Conservation (phyloP, 352 stramenopile genomes). For the Phytophthora capsici region DNA sequence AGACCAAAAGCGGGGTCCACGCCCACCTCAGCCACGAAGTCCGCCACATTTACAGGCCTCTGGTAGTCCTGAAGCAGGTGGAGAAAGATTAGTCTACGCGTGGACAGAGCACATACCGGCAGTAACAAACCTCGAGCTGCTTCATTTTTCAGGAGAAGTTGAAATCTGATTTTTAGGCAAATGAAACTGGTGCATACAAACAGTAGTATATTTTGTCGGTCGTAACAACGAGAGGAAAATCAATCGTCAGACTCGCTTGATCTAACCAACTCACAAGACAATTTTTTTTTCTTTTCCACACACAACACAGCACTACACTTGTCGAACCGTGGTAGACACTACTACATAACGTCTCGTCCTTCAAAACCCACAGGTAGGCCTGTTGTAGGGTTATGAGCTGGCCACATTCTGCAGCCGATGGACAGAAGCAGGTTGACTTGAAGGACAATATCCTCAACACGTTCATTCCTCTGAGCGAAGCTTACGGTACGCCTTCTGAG, state of each 20-base stretch:
- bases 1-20: slow-evolving; percentile 66
- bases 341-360: not conserved
- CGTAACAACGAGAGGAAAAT: no score
- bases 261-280: no score
- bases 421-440: no score
- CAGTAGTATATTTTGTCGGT: not conserved
- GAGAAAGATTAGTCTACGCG: no score
- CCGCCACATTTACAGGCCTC: slow-evolving; percentile 40
- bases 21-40: slow-evolving; percentile 71
- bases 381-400: no score
- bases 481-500: slow-evolving; percentile 24
- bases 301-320: not conserved
- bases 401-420: not conserved
- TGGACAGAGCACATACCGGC: not conserved
- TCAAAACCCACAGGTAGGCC: no score
- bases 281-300: no score
- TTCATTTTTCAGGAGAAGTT: slow-evolving; percentile 24
- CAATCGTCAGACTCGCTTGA: no score
- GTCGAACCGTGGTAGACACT: not conserved
- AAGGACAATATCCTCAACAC: not conserved
- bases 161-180: slow-evolving; percentile 20
- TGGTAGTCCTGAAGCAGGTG: slow-evolving; percentile 44
- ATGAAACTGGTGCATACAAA: not conserved
- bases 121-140: slow-evolving; percentile 14
- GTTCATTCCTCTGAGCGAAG: slow-evolving; percentile 6